Percentiles rank a stretch among this genome's conserved stretches.
phyloP scores from a whole-genome alignment of 768 basidiomycete species.

The Calocera cornea region DNA sequence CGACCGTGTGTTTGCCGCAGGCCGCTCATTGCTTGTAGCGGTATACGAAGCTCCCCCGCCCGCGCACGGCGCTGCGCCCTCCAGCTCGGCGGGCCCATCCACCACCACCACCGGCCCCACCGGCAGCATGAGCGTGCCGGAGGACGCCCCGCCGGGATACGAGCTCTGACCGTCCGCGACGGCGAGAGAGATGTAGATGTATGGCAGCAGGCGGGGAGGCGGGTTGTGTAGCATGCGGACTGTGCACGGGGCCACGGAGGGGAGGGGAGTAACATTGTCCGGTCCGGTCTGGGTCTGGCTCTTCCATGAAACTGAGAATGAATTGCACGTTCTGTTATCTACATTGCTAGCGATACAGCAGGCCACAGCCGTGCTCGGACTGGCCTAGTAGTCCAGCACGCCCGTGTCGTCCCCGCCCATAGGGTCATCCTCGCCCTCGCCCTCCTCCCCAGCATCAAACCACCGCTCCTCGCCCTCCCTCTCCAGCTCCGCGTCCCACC shows the following conservation, averaged over 20 bases:
- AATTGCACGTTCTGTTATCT: too few species aligned
- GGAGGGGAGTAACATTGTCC: too few species aligned
- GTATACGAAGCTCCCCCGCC: neutral
- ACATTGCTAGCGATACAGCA: neutral
- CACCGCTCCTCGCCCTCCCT: neutral
- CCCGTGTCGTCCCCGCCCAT: neutral
- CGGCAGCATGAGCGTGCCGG: neutral
- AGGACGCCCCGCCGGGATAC: neutral
- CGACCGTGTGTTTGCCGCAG: neutral
- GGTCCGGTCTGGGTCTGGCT: too few species aligned
- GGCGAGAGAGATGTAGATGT: neutral
- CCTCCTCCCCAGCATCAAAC: neutral
- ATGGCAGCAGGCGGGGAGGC: neutral
- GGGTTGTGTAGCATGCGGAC: neutral
- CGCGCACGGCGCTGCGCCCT: neutral
- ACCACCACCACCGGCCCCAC: too few species aligned
- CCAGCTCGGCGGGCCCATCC: neutral
- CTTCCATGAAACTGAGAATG: too few species aligned
- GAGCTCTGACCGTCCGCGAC: neutral
- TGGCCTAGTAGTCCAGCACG: neutral
- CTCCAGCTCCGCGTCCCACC: neutral
- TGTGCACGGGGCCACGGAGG: too few species aligned
- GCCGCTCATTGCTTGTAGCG: too few species aligned
- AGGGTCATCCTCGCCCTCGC: neutral
- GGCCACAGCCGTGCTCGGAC: neutral